Conservation (phyloP, 305 asterid species). For the Solanum hybrid region DNA sequence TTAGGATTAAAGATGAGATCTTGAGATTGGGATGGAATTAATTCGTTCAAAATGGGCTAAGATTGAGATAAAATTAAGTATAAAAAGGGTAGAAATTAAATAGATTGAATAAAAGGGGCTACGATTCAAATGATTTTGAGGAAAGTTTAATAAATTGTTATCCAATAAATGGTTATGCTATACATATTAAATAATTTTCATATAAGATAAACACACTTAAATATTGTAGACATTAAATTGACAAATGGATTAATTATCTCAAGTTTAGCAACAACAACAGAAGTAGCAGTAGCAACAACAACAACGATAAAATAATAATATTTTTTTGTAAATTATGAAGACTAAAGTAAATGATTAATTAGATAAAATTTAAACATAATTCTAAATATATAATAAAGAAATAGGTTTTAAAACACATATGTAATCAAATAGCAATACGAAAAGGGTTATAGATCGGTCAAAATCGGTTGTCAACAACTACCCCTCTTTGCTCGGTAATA, state of each 20-base stretch:
- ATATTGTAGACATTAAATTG: background rate
- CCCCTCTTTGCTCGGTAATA: background rate
- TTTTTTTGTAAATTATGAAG: background rate
- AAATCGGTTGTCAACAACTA: too few relatives aligned
- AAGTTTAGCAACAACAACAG: background rate
- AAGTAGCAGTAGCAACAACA: too few relatives aligned
- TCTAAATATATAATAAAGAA: too few relatives aligned
- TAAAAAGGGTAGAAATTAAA: background rate
- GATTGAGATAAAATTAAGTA: background rate
- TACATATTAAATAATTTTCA: background rate
- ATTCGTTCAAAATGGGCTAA: background rate
- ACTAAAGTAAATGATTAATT: background rate
- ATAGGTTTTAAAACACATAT: background rate
- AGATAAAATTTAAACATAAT: too few relatives aligned
- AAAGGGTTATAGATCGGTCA: background rate
- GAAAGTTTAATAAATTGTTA: background rate
- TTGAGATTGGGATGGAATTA: background rate
- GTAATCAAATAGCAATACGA: background rate
- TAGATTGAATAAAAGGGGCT: background rate
- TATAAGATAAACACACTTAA: background rate
- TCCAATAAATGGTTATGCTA: background rate
- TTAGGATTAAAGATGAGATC: background rate
- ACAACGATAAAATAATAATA: too few relatives aligned
- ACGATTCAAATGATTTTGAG: background rate
- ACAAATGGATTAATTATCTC: too few relatives aligned